phyloP scores from a whole-genome alignment of 2,329 filamentous ascomycete species.

The Aureobasidium sp. region DNA sequence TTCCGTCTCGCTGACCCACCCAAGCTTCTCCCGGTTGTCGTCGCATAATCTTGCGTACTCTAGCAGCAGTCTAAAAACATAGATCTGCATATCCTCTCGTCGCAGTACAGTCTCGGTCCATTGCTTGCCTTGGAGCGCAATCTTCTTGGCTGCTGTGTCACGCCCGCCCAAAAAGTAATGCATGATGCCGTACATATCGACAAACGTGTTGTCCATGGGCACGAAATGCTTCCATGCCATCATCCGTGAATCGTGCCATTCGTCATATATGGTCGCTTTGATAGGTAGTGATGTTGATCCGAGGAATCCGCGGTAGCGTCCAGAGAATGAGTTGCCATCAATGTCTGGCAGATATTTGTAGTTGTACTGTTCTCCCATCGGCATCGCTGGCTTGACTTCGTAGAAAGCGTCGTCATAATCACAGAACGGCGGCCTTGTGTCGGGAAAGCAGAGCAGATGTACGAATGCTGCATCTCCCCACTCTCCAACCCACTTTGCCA shows the following conservation, averaged over 20 bases:
- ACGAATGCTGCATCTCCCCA: slow-evolving; percentile 36
- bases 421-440: slow-evolving; percentile 31
- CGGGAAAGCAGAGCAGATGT: slow-evolving; percentile 36
- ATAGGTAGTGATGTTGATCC: slow-evolving; percentile 61
- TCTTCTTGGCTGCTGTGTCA: slow-evolving; percentile 52
- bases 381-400: slow-evolving; percentile 22
- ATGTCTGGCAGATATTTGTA: slow-evolving; percentile 67
- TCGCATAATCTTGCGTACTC: slow-evolving; percentile 37
- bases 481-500: slow-evolving; percentile 33
- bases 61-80: slow-evolving; percentile 50
- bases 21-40: slow-evolving; percentile 32
- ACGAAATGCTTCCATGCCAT: slow-evolving; percentile 74
- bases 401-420: slow-evolving; percentile 38
- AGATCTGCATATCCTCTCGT: slow-evolving; percentile 65
- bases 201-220: slow-evolving; percentile 65
- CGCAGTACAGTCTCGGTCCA: slow-evolving; percentile 63
- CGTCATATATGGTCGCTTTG: slow-evolving; percentile 68
- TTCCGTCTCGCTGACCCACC: slow-evolving; percentile 27
- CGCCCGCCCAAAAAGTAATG: slow-evolving; percentile 59
- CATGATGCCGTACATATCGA: slow-evolving; percentile 64
- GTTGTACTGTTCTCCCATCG: slow-evolving; percentile 35
- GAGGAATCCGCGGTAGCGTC: slow-evolving; percentile 46
- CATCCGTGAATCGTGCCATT: slow-evolving; percentile 66
- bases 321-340: slow-evolving; percentile 52
- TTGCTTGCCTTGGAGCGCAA: slow-evolving; percentile 55